These are phyloP conservation scores for Pharus latifolius DNA, from an alignment of 176 grass and related monocot genomes.

Conservation along the genomic window DNA sequence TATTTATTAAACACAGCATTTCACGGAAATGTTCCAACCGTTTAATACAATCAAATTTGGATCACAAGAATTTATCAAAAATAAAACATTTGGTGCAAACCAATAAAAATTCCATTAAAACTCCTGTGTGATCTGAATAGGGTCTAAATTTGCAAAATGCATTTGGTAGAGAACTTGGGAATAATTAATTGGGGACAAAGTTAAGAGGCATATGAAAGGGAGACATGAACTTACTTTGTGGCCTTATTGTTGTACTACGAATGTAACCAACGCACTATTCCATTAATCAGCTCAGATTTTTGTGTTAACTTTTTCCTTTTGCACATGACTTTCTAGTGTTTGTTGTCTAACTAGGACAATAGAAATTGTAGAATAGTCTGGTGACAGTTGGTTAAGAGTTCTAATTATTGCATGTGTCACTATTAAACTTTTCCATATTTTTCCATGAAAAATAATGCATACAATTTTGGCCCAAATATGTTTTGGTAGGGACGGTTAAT, in stretches of 20 bases:
- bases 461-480: no score
- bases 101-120: neutral
- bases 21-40: no score
- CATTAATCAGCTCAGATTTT: no score
- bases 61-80: no score
- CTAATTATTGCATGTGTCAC: constrained; percentile 11
- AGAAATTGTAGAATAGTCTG: neutral
- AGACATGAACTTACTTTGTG: neutral
- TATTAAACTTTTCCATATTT: neutral
- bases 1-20: no score
- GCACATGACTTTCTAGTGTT: no score
- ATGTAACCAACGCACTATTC: neutral
- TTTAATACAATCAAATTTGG: no score
- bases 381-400: neutral
- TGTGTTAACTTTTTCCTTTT: no score
- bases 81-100: neutral
- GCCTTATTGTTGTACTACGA: no score
- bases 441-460: neutral
- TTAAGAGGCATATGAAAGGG: neutral
- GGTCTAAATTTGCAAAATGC: neutral
- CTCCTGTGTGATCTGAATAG: neutral
- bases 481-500: no score
- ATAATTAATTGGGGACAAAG: neutral
- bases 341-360: no score
- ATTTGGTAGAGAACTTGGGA: neutral